Evolutionary conservation across 2,329 filamentous ascomycete species (phyloP), one percentile per base, ranked within the genome.

Genomic region (Neonectria faginata): DNA sequence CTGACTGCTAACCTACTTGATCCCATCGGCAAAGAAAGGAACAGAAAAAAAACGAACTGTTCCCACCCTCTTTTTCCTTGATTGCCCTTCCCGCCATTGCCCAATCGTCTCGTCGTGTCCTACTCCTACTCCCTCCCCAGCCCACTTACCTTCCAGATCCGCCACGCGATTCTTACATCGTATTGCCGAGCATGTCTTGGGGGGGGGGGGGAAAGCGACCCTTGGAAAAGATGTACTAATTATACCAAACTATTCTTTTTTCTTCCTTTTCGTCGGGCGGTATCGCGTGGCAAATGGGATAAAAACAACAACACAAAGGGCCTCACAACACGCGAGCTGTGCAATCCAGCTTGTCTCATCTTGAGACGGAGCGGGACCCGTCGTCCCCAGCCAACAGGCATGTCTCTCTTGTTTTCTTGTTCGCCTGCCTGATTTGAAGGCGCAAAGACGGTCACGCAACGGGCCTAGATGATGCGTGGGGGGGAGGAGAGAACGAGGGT

Each of bases 151-250:
- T 33, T 56, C 48, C 42, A 63, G 60, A 63, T 63, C 60, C 55
- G 60, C 60, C 60, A 63, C 60, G 60, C 60, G 60, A 58, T 63
- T 58, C 39, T 54, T 22, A 48, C 55, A 63, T 58, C 60, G 60
- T 63, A 63, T 58, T 55, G 14, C 20, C 50, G 39, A 36, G 47
- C 51, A 62, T 52, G 53, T 52, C 53, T 57, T 47, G 41, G 53
- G 27, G 39, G 18, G 41, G 53, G 27, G 39, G 18, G 25, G 6
- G 18, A 42, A 42, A 42, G n/a, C 5, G 48, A 33, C 48, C 48
- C 29, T 51, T 20, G 27, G 48, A 51, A 33, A 11, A 7, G 27
- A 18, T 11, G 27, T 31, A 20, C 47, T 50, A 50, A 50, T 20
- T 11, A 31, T 31, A 50, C 27, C n/a, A 18, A n/a, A 25, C 25